Base-by-base conservation (phyloP, 345 rosid genomes). In the Gossypium herbaceum region DNA sequence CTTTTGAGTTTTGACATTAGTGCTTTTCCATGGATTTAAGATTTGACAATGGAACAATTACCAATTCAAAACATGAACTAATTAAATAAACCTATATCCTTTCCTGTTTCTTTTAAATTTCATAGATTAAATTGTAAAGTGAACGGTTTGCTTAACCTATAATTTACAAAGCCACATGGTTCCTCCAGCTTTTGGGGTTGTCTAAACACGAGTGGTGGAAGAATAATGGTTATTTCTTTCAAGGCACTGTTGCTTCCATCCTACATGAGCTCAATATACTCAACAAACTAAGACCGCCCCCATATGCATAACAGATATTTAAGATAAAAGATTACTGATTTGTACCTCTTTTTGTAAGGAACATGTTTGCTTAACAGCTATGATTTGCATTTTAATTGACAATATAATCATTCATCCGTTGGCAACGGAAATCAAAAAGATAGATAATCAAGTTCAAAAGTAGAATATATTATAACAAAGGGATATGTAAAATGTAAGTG, bases 121-220 rank as follows among this genome's bases (percentile, higher is more conserved):
- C 52, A 24, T 0, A 19, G 45, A 45, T 67, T 63, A 61, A 22
- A 73, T 27, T 54, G 17, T 69, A 70, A 73, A 47, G 75, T 22
- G 43, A 22, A 50, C 16, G 7, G 44, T 22, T 59, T 70, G 65
- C 82, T 76, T 79, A 41, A 8, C 10, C 39, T 20, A 10, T 73
- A 74, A 84, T 77, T 76, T 51, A 77, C 16, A 72, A 58, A 34
- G 73, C 87, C 87, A 84, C 87, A 79, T 79, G 87, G 64, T 44
- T 19, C 25, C 12, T 61, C 77, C 77, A 64, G 64, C 61, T 71
- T 69, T 72, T 68, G 56, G 16, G 76, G 72, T 17, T n/a, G 55
- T 20, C 55, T 74, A 61, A 58, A 68, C 65, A 20, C 51, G 39
- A 56, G 72, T 54, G 55, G 15, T 55, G 5, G 52, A 24, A 56